Base-by-base conservation (phyloP, 306 rosid species). In the Acmispon strigosus region DNA sequence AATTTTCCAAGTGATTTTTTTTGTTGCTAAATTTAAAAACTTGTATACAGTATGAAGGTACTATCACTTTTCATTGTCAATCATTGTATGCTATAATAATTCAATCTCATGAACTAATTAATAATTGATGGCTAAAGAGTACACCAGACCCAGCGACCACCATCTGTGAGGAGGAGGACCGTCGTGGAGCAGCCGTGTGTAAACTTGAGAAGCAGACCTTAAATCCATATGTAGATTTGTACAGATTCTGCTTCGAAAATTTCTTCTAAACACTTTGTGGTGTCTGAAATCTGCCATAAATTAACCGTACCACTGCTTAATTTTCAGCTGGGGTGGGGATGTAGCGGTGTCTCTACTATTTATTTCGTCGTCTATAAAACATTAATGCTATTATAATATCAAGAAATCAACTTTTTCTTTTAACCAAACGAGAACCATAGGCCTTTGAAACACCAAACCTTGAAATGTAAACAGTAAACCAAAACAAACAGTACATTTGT, bases 31-130 rank as follows among this genome's bases (percentile, higher is more conserved):
- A 32, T 32, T 4, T 0, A 32, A 32, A 18, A 55, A 12, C 10
- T 24, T 12, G 7, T 48, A 14, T 32, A 20, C 8, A 32, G 14
- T 37, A 16, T 9, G 4, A 2, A 36, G 51, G 50, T 18, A 39
- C 48, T 11, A 10, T 41, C 19, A 7, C 52, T 41, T 41, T 62
- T 62, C 52, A 62, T 41, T 7, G 52, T 12, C 52, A 62, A 62
- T 62, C 11, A 62, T 62, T 64, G 70, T 9, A 10, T n/a, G n/a
- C n/a, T n/a, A n/a, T n/a, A n/a, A 62, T 24, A 44, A 64, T 64
- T 64, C n/a, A 13, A n/a, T n/a, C 8, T 20, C 20, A 22, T 44
- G 41, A 22, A 22, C 3, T 22, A 44, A 64, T 64, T 64, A 64
- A 64, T 44, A 64, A 64, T 64, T 45, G 42, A 64, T 13, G 70